Evolutionary conservation across 352 stramenopile genomes (phyloP).

Genomic region (Phytophthora boehmeriae): DNA sequence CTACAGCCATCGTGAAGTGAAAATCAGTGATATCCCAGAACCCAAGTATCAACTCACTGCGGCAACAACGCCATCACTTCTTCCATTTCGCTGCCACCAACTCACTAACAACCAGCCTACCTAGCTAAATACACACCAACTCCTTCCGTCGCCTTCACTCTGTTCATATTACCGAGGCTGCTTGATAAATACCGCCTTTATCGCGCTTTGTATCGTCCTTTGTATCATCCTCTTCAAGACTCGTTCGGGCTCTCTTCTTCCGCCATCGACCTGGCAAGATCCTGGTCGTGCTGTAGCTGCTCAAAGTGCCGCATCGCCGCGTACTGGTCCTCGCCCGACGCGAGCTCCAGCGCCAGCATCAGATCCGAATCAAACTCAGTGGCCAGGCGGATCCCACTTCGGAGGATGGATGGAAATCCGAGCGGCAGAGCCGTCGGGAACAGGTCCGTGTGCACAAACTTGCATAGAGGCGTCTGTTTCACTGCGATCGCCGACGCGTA

Average conservation of each 20-base stretch:
- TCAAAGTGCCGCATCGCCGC: conserved; percentile 69
- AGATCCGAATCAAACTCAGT: conserved; percentile 65
- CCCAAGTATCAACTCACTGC: background rate
- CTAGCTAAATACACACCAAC: conserved; percentile 16
- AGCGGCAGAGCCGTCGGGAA: conserved; percentile 59
- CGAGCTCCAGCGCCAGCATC: conserved; percentile 65
- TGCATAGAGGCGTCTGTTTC: conserved; percentile 58
- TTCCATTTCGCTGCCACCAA: background rate
- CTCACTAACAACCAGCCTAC: conserved; percentile 8
- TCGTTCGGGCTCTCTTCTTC: conserved; percentile 58
- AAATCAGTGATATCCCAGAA: background rate
- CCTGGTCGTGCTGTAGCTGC: conserved; percentile 56
- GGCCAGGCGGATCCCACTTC: conserved; percentile 39
- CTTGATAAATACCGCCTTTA: conserved; percentile 51
- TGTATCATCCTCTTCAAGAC: conserved; percentile 28
- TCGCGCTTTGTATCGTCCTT: conserved; percentile 12
- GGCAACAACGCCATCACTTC: background rate
- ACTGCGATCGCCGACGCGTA: conserved; percentile 49
- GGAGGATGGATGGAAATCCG: conserved; percentile 50
- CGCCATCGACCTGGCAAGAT: conserved; percentile 55
- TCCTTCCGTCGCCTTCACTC: conserved; percentile 15
- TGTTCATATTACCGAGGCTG: conserved; percentile 22
- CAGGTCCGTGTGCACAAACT: conserved; percentile 57
- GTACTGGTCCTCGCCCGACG: conserved; percentile 69
- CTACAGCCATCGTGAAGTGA: too few relatives aligned